Percentiles rank a stretch among this genome's conserved stretches.
Conservation (phyloP, 176 grass and related monocot genomes). For the sorghum (Sorghum bicolor) region DNA sequence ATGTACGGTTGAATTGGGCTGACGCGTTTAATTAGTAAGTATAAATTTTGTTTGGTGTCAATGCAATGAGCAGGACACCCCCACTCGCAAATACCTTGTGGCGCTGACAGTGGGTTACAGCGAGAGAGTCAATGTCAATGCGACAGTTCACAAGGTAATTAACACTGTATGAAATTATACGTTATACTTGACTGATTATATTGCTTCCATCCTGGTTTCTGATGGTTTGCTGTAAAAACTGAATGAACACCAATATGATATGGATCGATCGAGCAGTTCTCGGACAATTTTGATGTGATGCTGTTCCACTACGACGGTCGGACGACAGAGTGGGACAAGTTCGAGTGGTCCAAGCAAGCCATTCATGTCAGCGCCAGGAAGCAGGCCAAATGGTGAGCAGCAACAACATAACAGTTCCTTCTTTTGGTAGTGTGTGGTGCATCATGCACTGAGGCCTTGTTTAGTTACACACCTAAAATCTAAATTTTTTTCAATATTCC, state of each 20-base stretch:
- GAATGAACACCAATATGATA: background rate
- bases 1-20: no score
- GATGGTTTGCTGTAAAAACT: background rate
- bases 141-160: slow-evolving; percentile 28
- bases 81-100: slow-evolving; percentile 21
- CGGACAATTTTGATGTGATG: slow-evolving; percentile 8
- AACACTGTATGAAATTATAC: background rate
- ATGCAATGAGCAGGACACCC: background rate
- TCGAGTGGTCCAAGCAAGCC: slow-evolving; percentile 47
- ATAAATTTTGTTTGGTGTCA: no score
- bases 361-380: slow-evolving; percentile 40
- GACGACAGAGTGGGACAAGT: slow-evolving; percentile 28
- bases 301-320: slow-evolving; percentile 45
- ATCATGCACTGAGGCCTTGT: no score
- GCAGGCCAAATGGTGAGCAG: slow-evolving; percentile 34
- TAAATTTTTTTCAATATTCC: no score
- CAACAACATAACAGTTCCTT: no score
- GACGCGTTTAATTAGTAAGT: no score
- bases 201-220: background rate
- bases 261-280: slow-evolving; percentile 1
- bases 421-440: no score
- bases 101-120: slow-evolving; percentile 9
- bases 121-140: slow-evolving; percentile 22
- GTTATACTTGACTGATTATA: no score
- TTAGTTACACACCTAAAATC: no score